Evolutionary conservation across 1,284 basidiomycete genomes (phyloP), one percentile per base, ranked within the genome.

Genomic region (Erythrobasidium hasegawianum): DNA sequence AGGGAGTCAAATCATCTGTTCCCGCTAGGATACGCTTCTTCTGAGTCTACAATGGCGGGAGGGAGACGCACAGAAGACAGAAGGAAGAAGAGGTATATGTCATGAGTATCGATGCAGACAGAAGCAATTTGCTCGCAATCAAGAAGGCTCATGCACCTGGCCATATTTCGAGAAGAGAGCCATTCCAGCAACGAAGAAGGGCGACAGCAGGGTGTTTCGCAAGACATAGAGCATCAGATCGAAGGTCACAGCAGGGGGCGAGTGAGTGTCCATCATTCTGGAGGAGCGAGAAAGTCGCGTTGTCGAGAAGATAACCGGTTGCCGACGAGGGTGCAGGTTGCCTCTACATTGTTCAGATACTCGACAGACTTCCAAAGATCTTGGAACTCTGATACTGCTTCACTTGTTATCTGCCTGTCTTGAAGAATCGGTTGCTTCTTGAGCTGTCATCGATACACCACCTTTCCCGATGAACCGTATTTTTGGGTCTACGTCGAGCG

Each of bases 401-500:
- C 40, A n/a, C n/a, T 41, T 33, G 33, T 11, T 11, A 33, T 33
- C 33, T 33, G 33, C 4, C n/a, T n/a, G n/a, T 5, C 5, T 33
- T 11, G 11, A 33, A 33, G 33, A 33, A 33, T 33, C 11, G 33
- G 33, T 33, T 33, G 33, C 33, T 33, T 33, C 33, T 33, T 33
- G 33, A 33, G 33, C 33, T 33, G 33, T 33, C 33, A 33, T 33
- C 33, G 33, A 33, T 33, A 5, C 4, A 4, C 4, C 4, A 33
- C 33, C 4, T 4, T 4, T 7, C 22, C 33, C 16, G 43, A 80
- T 80, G 79, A 79, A 80, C 61, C 77, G 79, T 14, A 72, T 80
- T 22, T 80, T 80, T 52, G 79, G 79, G 56, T 71, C 70, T 57
- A 74, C 75, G 33, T 70, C 73, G 9, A 64, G 74, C 77, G 78